These are phyloP conservation scores for Nelumbo lutea DNA, from an alignment of 164 flowering plant genomes.

Conservation along the genomic window DNA sequence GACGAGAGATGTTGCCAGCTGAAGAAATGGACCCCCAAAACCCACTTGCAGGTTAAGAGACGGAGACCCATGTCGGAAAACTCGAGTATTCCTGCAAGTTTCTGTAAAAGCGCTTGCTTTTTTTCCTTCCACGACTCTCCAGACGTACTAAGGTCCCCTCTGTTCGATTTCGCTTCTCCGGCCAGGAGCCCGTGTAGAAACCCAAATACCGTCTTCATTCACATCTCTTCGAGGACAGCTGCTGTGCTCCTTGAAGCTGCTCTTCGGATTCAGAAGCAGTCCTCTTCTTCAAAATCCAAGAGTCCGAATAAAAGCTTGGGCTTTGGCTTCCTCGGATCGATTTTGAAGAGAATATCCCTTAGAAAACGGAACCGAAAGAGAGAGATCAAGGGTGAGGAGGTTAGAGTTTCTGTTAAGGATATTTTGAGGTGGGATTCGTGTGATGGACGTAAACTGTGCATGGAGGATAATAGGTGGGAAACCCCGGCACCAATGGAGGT, in stretches of 20 bases:
- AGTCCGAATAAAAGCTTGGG: slow-evolving; percentile 25
- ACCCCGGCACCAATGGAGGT: background rate
- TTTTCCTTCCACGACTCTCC: slow-evolving; percentile 44
- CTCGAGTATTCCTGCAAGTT: slow-evolving; percentile 17
- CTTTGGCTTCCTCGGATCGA: slow-evolving; percentile 53
- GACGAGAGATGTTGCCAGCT: slow-evolving; percentile 39
- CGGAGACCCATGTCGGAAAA: slow-evolving; percentile 33
- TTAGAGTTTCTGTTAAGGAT: slow-evolving; percentile 26
- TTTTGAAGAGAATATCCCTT: slow-evolving; percentile 42
- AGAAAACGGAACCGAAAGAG: slow-evolving; percentile 21
- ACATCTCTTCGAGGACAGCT: slow-evolving; percentile 60
- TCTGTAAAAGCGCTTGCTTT: slow-evolving; percentile 57
- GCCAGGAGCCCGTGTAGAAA: slow-evolving; percentile 38
- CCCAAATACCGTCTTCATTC: slow-evolving; percentile 39
- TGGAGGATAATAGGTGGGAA: background rate
- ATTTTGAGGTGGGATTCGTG: slow-evolving; percentile 31
- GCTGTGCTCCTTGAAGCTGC: slow-evolving; percentile 72
- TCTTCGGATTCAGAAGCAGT: slow-evolving; percentile 48
- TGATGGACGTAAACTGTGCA: slow-evolving; percentile 7
- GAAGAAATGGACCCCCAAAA: slow-evolving; percentile 18
- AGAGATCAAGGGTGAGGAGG: slow-evolving; percentile 15
- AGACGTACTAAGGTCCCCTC: slow-evolving; percentile 45
- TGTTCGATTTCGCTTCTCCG: slow-evolving; percentile 35
- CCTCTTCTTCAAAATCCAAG: slow-evolving; percentile 24
- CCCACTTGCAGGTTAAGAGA: slow-evolving; percentile 31